Percentiles rank a stretch among this genome's conserved stretches.
These are phyloP conservation scores for Madurella fahalii DNA, from an alignment of 2,329 filamentous ascomycete species.

Conservation along the genomic window DNA sequence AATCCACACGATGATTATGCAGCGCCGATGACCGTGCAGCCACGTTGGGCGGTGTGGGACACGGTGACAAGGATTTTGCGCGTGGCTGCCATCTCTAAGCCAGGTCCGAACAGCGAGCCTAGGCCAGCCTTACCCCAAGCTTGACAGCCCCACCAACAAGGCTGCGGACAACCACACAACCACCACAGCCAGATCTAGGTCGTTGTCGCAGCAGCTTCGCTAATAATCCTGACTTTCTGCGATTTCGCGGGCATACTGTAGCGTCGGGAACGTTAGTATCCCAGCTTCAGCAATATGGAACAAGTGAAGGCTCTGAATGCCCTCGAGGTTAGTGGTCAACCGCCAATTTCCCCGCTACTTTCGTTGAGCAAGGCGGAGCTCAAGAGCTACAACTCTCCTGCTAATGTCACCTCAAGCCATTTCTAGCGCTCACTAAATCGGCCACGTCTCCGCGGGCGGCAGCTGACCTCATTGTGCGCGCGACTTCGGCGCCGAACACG, in stretches of 20 bases:
- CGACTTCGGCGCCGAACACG: conserved; percentile 83
- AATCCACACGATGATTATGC: too few relatives aligned
- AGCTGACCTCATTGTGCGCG: conserved; percentile 79
- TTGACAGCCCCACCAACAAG: conserved; percentile 9
- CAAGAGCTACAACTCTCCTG: not conserved
- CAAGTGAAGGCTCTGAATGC: conserved; percentile 65
- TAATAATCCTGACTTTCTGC: not conserved
- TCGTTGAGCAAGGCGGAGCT: not conserved
- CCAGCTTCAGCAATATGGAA: conserved; percentile 53
- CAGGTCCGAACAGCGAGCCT: too few relatives aligned
- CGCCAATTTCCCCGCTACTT: not conserved
- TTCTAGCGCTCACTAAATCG: conserved; percentile 81
- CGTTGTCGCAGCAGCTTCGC: not conserved
- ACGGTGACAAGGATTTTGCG: too few relatives aligned
- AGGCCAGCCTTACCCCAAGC: conserved; percentile 3
- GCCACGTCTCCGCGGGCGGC: conserved; percentile 79
- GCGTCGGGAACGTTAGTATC: not conserved
- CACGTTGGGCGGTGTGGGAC: too few relatives aligned
- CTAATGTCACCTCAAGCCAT: conserved; percentile 59
- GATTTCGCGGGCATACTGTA: conserved; percentile 14
- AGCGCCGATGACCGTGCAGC: too few relatives aligned
- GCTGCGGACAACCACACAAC: conserved; percentile 8
- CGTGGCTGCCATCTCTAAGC: too few relatives aligned
- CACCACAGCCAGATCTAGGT: conserved; percentile 5
- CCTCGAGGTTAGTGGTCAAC: conserved; percentile 48